Evolutionary conservation across 2,329 filamentous ascomycete species (phyloP), one percentile per base, ranked within the genome.

Genomic region (Aureobasidium pullulans): DNA sequence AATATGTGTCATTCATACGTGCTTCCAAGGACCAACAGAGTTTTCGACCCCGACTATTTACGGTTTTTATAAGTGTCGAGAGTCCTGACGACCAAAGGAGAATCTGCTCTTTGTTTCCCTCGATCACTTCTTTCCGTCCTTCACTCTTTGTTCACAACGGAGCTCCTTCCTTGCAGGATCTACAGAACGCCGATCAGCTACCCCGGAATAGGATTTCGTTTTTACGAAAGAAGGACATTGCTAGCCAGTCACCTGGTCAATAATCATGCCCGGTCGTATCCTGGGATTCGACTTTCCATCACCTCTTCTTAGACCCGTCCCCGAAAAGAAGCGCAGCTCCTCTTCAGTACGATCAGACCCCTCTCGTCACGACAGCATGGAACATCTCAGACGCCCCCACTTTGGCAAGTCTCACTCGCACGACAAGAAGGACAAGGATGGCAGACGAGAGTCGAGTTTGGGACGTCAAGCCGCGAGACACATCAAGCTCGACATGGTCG

Each of bases 401-500:
- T 54, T 64, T 52, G 60, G 63, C 52, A 65, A 65, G 59, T 62
- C 62, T 48, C 62, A 67, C 36, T 60, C 61, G 11, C 31, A 52
- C 32, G 59, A 64, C 29, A 62, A 64, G 62, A 68, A 66, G 57
- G 64, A 67, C 60, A 67, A 69, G 32, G 50, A 61, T 43, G 49
- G 28, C 15, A 59, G 57, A 40, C 34, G 61, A 11, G 53, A 64
- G 23, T 46, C 54, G 40, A 60, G 48, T 39, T 13, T 42, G 19
- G 40, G 61, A 7, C 72, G 72, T 32, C 54, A 47, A 32, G 67
- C 73, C 7, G 66, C 70, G 37, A 73, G 76, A 50, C 72, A 78
- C 2, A 79, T 81, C 53, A 81, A 77, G 63, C 73, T 87, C 63
- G 77, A 81, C 61, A 77, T 87, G 67, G 72, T 80, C 66, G 87